A percentile compares a stretch with the other conserved stretches of the same genome.
Conservation (phyloP, 352 stramenopile species). For the Phytophthora macrochlamydospora region DNA sequence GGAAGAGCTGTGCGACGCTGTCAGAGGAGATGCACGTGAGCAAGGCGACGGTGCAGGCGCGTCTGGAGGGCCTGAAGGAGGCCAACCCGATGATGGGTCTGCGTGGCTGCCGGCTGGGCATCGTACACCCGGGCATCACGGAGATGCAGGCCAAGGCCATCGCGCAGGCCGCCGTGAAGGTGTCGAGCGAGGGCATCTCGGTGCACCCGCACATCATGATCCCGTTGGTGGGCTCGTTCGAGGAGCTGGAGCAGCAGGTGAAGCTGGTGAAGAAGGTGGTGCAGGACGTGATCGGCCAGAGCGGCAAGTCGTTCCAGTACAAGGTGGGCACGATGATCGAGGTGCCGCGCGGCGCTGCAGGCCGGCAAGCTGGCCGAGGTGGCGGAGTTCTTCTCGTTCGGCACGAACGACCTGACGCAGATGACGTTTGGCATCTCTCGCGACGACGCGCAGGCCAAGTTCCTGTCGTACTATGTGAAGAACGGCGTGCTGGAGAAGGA, state of each 20-base stretch:
- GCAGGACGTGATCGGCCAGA: not conserved
- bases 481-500: conserved; percentile 31
- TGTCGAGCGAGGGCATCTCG: conserved; percentile 4
- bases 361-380: conserved; percentile 27
- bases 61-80: conserved; percentile 26
- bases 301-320: conserved; percentile 1
- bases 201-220: conserved; percentile 13
- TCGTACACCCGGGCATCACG: conserved; percentile 8
- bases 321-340: conserved; percentile 23
- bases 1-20: conserved; percentile 20
- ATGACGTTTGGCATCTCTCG: conserved; percentile 32
- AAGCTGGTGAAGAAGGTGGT: conserved; percentile 3
- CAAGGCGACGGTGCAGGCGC: conserved; percentile 22
- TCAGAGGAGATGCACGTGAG: conserved; percentile 19
- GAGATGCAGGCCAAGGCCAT: conserved; percentile 3
- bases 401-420: conserved; percentile 31
- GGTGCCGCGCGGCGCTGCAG: conserved; percentile 22
- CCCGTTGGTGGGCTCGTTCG: conserved; percentile 10
- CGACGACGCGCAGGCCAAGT: conserved; percentile 30
- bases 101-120: conserved; percentile 13
- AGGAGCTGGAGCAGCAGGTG: conserved; percentile 6
- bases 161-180: conserved; percentile 1
- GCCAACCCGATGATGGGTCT: conserved; percentile 38
- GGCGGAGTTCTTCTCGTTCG: conserved; percentile 31
- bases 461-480: conserved; percentile 31